Evolutionary conservation across 2,329 filamentous ascomycete species (phyloP), one percentile per base, ranked within the genome.

Genomic region (Scedosporium aurantiacum): DNA sequence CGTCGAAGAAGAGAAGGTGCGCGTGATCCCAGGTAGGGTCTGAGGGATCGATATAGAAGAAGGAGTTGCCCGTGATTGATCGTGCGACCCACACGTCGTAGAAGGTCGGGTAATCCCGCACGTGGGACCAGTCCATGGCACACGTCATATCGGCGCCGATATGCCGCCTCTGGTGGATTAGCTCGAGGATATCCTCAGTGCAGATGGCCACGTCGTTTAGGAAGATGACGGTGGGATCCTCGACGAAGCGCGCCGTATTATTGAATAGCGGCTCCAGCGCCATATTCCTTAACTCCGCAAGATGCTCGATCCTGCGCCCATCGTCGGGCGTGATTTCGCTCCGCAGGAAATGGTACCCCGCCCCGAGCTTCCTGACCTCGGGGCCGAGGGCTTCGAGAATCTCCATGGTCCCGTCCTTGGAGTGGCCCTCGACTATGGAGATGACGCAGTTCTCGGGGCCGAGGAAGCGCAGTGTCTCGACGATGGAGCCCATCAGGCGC

Each of bases 41-140:
- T 1, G 72, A 61, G 0, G 79, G 77, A 32, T 59, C 16, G 5
- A 84, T 78, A 0, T 79, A 69, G 66, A 83, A 85, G 68, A 85
- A 85, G 0, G 74, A 71, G 65, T 85, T 78, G 1, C 83, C 82
- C 0, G 70, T 71, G 54, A 85, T 75, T 2, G 71, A 74, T 5
- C 82, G 76, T 0, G 79, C 76, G 27, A 83, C 71, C 82, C 81
- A 84, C 2, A 82, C 74, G 63, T 85, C 81, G 66, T 84, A 83
- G 65, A 85, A 85, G 0, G 75, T 79, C 0, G 78, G 77, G 2
- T 78, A 70, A 0, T 60, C 60, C 0, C 73, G 76, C 2, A 72
- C 69, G 50, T 77, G 78, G 0, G 73, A 77, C 81, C 82, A 86
- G 68, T 86, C 82, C 75, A 86, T 79, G 5, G 73, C 80, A 65